Conservation (phyloP, 441 rosid species). For the Gossypium schwendimanii region DNA sequence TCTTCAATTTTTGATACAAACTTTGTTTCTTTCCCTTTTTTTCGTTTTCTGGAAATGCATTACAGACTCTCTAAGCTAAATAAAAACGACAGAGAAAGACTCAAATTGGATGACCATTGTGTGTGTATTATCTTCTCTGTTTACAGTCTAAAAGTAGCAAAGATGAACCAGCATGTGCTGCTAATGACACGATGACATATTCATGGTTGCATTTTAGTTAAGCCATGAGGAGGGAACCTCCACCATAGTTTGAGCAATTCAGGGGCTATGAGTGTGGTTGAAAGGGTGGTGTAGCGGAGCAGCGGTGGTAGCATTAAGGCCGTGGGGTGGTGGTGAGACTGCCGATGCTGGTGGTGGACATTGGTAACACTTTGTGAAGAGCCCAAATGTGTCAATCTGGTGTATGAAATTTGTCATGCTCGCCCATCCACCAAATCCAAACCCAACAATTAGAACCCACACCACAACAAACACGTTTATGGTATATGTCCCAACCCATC, state of each 20-base stretch:
- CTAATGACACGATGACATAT: background rate
- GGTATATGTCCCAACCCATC: constrained; percentile 53
- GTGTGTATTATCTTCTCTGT: constrained; percentile 9
- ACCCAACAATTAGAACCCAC: constrained; percentile 57
- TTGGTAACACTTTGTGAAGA: constrained; percentile 63
- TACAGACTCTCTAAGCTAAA: constrained; percentile 16
- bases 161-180: background rate
- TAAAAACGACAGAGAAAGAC: background rate
- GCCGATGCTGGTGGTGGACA: constrained; percentile 30
- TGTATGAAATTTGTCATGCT: constrained; percentile 52
- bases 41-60: background rate
- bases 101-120: constrained; percentile 1
- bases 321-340: constrained; percentile 12
- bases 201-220: background rate
- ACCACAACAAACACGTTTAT: constrained; percentile 47
- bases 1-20: background rate
- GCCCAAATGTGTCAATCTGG: constrained; percentile 64
- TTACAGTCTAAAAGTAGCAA: constrained; percentile 8
- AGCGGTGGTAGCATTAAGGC: constrained; percentile 31
- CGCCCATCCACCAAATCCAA: constrained; percentile 74
- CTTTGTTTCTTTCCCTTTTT: background rate
- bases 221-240: background rate
- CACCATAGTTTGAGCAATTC: constrained; percentile 15
- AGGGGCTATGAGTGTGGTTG: constrained; percentile 45
- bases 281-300: constrained; percentile 35